Evolutionary conservation across 345 rosid species (phyloP).

Genomic region (Orychophragmus violaceus): DNA sequence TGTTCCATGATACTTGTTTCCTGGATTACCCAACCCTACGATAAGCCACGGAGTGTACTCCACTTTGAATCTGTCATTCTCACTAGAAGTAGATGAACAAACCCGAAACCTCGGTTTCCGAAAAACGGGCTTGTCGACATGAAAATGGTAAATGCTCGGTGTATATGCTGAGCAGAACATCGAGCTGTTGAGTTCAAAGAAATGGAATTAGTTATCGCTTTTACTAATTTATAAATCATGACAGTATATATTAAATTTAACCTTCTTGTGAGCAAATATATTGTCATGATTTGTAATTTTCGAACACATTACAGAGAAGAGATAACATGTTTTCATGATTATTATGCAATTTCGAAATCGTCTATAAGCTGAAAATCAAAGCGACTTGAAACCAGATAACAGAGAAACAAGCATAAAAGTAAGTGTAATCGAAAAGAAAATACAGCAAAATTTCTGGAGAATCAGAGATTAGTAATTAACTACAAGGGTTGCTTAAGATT

Average conservation of each 20-base stretch:
- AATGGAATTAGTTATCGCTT: background rate
- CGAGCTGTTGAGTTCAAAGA: conserved; percentile 36
- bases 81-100: conserved; percentile 39
- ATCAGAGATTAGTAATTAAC: background rate
- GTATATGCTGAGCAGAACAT: conserved; percentile 58
- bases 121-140: conserved; percentile 26
- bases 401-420: background rate
- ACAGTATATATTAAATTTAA: background rate
- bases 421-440: background rate
- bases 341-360: background rate
- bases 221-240: background rate
- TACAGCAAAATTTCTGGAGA: background rate
- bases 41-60: conserved; percentile 92
- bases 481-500: background rate
- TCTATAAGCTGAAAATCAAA: background rate
- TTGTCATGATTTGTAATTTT: background rate
- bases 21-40: conserved; percentile 95
- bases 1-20: conserved; percentile 87
- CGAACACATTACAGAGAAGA: background rate
- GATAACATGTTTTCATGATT: background rate
- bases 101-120: conserved; percentile 38
- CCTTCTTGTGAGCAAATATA: background rate
- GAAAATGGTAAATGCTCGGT: conserved; percentile 39
- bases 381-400: background rate
- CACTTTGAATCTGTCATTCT: conserved; percentile 39